These are phyloP conservation scores for Paramecium pentaurelia DNA, from an alignment of 73 alveolate genomes.

Conservation along the genomic window DNA sequence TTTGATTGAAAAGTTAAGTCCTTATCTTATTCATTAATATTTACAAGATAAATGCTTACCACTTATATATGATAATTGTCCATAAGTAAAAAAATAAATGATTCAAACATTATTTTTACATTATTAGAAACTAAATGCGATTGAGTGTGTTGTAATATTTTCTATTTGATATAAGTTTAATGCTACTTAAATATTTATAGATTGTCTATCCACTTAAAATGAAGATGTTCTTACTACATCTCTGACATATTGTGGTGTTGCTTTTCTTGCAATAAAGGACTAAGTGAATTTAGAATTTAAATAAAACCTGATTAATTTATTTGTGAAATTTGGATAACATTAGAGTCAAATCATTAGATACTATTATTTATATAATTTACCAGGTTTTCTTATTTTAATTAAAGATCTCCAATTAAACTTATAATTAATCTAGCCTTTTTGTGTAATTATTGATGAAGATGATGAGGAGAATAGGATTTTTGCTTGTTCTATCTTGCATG, in stretches of 20 bases:
- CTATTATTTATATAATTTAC: conserved; percentile 4
- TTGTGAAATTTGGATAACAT: neutral
- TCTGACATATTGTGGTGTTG: conserved; percentile 10
- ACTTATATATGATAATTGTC: neutral
- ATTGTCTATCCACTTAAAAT: neutral
- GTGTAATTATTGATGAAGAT: neutral
- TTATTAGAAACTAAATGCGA: neutral
- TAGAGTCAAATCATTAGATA: neutral
- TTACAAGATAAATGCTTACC: neutral
- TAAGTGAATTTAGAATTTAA: neutral
- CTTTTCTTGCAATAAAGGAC: neutral
- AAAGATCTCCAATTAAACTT: neutral
- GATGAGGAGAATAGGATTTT: neutral
- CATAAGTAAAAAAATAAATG: neutral
- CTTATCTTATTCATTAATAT: neutral
- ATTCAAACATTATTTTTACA: neutral
- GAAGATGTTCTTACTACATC: conserved; percentile 27
- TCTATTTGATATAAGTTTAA: neutral
- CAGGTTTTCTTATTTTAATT: neutral
- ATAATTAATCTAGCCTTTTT: neutral
- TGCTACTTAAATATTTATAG: neutral
- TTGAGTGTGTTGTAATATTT: neutral
- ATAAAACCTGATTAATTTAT: neutral
- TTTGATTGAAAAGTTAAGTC: neutral
- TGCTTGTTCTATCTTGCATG: neutral